phyloP scores from a whole-genome alignment of 805 yeast genomes.

The Starmerella riodocensis region DNA sequence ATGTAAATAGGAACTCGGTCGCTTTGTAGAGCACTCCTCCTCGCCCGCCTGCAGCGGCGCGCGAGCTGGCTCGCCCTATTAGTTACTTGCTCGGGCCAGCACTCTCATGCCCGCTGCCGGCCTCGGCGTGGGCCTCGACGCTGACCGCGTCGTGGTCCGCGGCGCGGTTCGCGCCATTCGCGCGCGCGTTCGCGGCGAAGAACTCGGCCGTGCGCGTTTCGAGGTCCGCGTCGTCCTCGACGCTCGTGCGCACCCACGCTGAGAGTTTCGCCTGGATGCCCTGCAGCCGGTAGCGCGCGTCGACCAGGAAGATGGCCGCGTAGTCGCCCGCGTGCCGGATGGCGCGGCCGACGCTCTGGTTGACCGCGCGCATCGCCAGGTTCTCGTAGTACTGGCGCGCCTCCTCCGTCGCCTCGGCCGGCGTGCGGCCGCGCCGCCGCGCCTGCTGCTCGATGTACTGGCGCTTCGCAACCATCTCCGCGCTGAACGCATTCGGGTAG shows the following conservation, averaged over 20 bases:
- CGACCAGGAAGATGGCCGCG: constrained; percentile 60
- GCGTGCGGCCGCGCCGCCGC: constrained; percentile 36
- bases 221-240: constrained; percentile 19
- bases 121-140: too few species aligned
- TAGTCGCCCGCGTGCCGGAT: constrained; percentile 75
- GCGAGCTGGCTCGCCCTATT: too few species aligned
- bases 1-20: too few species aligned
- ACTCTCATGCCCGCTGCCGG: too few species aligned
- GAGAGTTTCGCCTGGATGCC: constrained; percentile 49
- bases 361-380: constrained; percentile 78
- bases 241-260: constrained; percentile 49
- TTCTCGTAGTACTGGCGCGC: constrained; percentile 63
- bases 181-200: neutral
- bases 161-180: too few species aligned
- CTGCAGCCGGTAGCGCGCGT: constrained; percentile 40
- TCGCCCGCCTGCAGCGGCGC: too few species aligned
- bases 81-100: too few species aligned
- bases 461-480: constrained; percentile 63
- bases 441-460: constrained; percentile 46
- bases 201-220: constrained; percentile 3
- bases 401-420: constrained; percentile 25
- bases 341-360: constrained; percentile 86
- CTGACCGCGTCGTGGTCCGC: too few species aligned
- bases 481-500: constrained; percentile 71
- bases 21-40: too few species aligned